Percentiles rank a stretch among this genome's conserved stretches.
Conservation (phyloP, 257 asterid genomes). For the Nicotiana tabacum region DNA sequence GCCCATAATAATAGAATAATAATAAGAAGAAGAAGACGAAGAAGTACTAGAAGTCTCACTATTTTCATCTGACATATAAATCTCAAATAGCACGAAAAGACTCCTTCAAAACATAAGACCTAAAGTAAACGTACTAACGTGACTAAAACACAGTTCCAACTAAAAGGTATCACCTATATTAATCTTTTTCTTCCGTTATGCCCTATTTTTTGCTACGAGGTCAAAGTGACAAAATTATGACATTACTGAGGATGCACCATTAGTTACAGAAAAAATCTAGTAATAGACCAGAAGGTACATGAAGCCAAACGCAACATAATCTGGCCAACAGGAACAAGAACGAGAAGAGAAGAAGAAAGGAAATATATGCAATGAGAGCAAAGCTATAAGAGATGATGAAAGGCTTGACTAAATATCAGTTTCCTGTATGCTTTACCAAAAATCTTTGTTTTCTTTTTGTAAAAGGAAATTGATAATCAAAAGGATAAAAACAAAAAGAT, state of each 20-base stretch:
- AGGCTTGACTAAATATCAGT: background rate
- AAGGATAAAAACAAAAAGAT: background rate
- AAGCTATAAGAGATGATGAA: background rate
- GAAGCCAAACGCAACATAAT: background rate
- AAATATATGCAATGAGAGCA: background rate
- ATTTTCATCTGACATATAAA: background rate
- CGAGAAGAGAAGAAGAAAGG: background rate
- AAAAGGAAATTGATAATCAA: background rate
- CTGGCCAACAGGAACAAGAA: background rate
- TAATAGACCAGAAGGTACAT: background rate
- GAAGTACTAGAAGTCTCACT: background rate
- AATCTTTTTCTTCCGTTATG: background rate
- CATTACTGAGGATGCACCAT: background rate
- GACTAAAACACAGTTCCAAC: background rate
- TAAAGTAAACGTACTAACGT: background rate
- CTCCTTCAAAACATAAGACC: background rate
- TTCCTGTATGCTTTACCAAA: background rate
- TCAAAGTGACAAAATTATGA: background rate
- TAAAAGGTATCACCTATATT: background rate
- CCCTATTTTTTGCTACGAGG: background rate
- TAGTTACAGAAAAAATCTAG: background rate
- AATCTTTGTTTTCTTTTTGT: too few relatives aligned
- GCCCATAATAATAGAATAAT: background rate
- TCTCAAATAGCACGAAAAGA: background rate
- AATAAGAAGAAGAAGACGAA: background rate